These are phyloP conservation scores for Xerocomus brunneocitrinus DNA, from an alignment of 768 basidiomycete species.

Conservation along the genomic window DNA sequence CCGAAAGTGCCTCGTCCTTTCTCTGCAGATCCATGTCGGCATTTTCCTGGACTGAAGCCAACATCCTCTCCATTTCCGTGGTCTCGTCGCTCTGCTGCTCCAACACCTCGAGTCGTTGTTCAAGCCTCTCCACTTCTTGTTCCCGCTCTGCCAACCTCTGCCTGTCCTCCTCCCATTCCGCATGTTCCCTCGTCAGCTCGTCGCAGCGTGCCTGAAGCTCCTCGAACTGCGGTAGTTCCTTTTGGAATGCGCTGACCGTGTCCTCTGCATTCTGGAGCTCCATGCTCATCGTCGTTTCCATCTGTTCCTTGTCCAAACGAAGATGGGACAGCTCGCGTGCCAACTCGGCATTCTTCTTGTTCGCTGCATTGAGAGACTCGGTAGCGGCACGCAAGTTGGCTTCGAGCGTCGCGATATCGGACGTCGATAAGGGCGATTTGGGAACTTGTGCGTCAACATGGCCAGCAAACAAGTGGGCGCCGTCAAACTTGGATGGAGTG, in stretches of 20 bases:
- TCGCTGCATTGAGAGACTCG: slow-evolving; percentile 52
- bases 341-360: slow-evolving; percentile 58
- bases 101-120: slow-evolving; percentile 39
- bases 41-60: slow-evolving; percentile 33
- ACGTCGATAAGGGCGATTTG: slow-evolving; percentile 40
- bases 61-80: slow-evolving; percentile 36
- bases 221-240: slow-evolving; percentile 49
- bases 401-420: slow-evolving; percentile 53
- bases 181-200: slow-evolving; percentile 45
- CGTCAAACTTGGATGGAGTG: slow-evolving; percentile 65
- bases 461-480: slow-evolving; percentile 81
- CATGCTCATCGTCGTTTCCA: slow-evolving; percentile 59
- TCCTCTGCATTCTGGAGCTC: slow-evolving; percentile 68
- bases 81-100: slow-evolving; percentile 41
- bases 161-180: slow-evolving; percentile 48
- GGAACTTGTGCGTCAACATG: slow-evolving; percentile 62
- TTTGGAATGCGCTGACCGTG: slow-evolving; percentile 52
- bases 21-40: slow-evolving; percentile 37
- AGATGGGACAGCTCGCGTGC: slow-evolving; percentile 58
- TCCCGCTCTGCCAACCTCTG: slow-evolving; percentile 35
- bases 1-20: slow-evolving; percentile 37
- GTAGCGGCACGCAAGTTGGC: slow-evolving; percentile 60
- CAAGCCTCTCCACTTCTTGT: slow-evolving; percentile 35
- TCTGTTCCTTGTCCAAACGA: slow-evolving; percentile 62
- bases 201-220: slow-evolving; percentile 45